Percentiles rank a stretch among this genome's conserved stretches.
phyloP scores from a whole-genome alignment of 352 stramenopile genomes.

The Pythium plurisporium region DNA sequence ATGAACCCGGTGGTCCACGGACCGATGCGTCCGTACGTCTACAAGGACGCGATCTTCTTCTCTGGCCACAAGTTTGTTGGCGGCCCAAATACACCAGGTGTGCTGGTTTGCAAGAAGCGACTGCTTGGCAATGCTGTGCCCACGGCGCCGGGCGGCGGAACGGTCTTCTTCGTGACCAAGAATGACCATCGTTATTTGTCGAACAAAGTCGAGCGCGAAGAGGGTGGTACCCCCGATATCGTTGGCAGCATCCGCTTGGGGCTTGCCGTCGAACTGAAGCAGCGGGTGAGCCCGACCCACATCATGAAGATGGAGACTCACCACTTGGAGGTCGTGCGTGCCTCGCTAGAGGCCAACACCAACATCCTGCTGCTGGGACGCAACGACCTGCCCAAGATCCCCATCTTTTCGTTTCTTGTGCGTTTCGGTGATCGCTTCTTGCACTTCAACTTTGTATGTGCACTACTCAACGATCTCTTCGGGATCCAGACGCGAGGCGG shows the following conservation, averaged over 20 bases:
- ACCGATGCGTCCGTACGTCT: slow-evolving; percentile 27
- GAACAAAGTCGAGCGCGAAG: slow-evolving; percentile 91
- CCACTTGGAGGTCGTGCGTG: slow-evolving; percentile 22
- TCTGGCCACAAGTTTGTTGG: slow-evolving; percentile 95
- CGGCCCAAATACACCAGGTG: slow-evolving; percentile 81
- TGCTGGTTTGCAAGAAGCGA: slow-evolving; percentile 92
- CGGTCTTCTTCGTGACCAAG: slow-evolving; percentile 40
- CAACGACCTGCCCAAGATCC: slow-evolving; percentile 43
- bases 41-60: slow-evolving; percentile 93
- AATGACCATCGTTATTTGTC: slow-evolving; percentile 50
- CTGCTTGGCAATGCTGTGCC: slow-evolving; percentile 47
- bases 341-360: slow-evolving; percentile 16
- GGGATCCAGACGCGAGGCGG: slow-evolving; percentile 86
- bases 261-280: slow-evolving; percentile 86
- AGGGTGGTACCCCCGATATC: slow-evolving; percentile 94
- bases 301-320: slow-evolving; percentile 40
- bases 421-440: slow-evolving; percentile 76
- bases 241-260: slow-evolving; percentile 87
- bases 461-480: slow-evolving; percentile 95
- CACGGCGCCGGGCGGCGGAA: slow-evolving; percentile 34
- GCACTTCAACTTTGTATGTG: slow-evolving; percentile 96
- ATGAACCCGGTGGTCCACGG: slow-evolving; percentile 85
- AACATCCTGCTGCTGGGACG: slow-evolving; percentile 74
- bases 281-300: slow-evolving; percentile 27
- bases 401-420: slow-evolving; percentile 92